Evolutionary conservation across 164 flowering plant species (phyloP), one percentile per base, ranked within the genome.

Genomic region (Aristolochia fimbriata): DNA sequence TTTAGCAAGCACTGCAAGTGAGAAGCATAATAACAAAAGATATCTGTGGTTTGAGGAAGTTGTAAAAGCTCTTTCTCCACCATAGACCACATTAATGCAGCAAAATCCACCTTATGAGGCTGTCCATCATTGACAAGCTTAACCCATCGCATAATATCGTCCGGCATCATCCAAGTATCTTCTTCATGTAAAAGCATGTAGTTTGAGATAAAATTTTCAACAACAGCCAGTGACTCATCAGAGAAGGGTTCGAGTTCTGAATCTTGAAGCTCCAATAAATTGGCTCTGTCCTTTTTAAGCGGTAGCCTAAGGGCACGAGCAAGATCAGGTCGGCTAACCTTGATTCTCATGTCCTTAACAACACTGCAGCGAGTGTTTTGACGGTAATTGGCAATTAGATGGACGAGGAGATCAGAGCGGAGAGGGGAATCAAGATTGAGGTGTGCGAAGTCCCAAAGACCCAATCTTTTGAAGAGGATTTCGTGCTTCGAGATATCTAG

Each of bases 71-170:
- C 99, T 75, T 82, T 88, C 80, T 86, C 95, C 60, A 88, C 82
- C 99, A 94, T 94, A 66, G 64, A 80, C 99, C 99, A 94, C 9
- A 94, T 47, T 78, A 94, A 61, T 0, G 76, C 62, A 0, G 93
- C 81, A 91, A 95, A 88, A 68, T 86, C 95, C 47, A 94, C 76
- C 74, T 74, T 88, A 74, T 86, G 86, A 0, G 82, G 82, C 41
- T 75, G 75, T 58, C 93, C 95, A 43, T 85, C 86, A 55, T 68
- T 83, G 8, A 94, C 78, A 63, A 55, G 33, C 62, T 64, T 64
- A 13, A 45, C 73, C 77, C 76, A 75, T 7, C 59, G 63, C 71
- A 80, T 10, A 33, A 94, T 75, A 71, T 91, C 96, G 6, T 23
- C 55, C 0, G 97, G 91, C 82, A 74, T 68, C 64, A 82, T 76